Base-by-base conservation (phyloP, 148 eudicot genomes). In the Fagopyrum esculentum region DNA sequence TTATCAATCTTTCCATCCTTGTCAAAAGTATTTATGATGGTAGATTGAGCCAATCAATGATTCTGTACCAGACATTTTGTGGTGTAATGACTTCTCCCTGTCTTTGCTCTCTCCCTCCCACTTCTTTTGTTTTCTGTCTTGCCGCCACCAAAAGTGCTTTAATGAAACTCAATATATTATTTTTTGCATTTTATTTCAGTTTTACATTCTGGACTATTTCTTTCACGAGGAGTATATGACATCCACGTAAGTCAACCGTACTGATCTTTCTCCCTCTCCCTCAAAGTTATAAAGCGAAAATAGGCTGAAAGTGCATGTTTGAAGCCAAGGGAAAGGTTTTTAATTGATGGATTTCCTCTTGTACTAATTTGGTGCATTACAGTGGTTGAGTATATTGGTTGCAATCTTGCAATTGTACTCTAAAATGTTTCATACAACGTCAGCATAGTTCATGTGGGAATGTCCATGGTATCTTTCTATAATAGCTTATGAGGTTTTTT, bases 141-240 rank as follows among this genome's bases (percentile, higher is more conserved):
- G 8, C 51, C n/a, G 19, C 44, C 48, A 6, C 52, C 47, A 59
- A 30, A 17, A 46, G 13, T 60, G 5, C 9, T 75, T 12, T 75
- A 22, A 40, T 51, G 9, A 40, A 17, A 61, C 5, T 63, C 45
- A 75, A 59, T 40, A 74, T 54, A 79, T n/a, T 75, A 35, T 35
- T 73, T 79, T 64, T 78, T 47, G 46, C 46, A 16, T 80, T 63
- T 75, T 73, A 30, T 80, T 73, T 80, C 94, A 95, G 97, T 74
- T 95, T 59, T 95, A 95, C 83, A 86, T 95, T 76, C 69, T 95
- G 84, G 99, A 95, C 80, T 95, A 90, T 88, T 95, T 92, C 78
- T 82, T 85, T 75, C 74, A 92, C 40, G 99, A 95, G 83, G 99
- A 92, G 87, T 95, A 87, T 88, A 95, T 95, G 99, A 90, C 97